A percentile compares a stretch with the other conserved stretches of the same genome.
These are phyloP conservation scores for Closterium sp. DNA, from an alignment of 139 green algal genomes.

Conservation along the genomic window DNA sequence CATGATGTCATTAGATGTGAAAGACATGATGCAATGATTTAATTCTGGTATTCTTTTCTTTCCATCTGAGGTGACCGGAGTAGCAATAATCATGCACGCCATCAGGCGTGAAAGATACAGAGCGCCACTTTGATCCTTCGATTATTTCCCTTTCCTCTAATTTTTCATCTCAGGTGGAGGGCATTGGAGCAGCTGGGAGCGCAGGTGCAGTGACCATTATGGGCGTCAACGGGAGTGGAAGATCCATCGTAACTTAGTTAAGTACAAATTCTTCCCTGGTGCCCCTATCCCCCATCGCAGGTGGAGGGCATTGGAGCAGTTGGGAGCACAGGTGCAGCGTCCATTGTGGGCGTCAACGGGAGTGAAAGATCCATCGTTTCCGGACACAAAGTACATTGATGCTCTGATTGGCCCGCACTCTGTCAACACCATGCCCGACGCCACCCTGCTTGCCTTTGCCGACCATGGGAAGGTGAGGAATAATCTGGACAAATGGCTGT, in stretches of 20 bases:
- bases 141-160: too few relatives aligned
- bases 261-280: too few relatives aligned
- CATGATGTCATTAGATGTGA: too few relatives aligned
- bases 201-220: slow-evolving; percentile 33
- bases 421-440: slow-evolving; percentile 49
- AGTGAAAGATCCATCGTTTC: slow-evolving; percentile 36
- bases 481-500: slow-evolving; percentile 7
- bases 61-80: too few relatives aligned
- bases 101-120: too few relatives aligned
- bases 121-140: too few relatives aligned
- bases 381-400: slow-evolving; percentile 47
- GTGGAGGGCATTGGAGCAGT: slow-evolving; percentile 32
- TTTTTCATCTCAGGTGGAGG: slow-evolving; percentile 21
- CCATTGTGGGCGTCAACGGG: slow-evolving; percentile 44
- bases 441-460: slow-evolving; percentile 25
- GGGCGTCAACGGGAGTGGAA: slow-evolving; percentile 9
- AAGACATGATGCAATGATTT: too few relatives aligned
- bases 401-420: slow-evolving; percentile 43
- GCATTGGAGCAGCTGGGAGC: slow-evolving; percentile 12
- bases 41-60: too few relatives aligned
- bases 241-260: too few relatives aligned
- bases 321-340: slow-evolving; percentile 26
- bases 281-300: too few relatives aligned
- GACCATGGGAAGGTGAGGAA: slow-evolving; percentile 35
- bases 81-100: too few relatives aligned